These are phyloP conservation scores for Purpureocillium takamizusanense DNA, from an alignment of 2,329 filamentous ascomycete genomes.

Conservation along the genomic window DNA sequence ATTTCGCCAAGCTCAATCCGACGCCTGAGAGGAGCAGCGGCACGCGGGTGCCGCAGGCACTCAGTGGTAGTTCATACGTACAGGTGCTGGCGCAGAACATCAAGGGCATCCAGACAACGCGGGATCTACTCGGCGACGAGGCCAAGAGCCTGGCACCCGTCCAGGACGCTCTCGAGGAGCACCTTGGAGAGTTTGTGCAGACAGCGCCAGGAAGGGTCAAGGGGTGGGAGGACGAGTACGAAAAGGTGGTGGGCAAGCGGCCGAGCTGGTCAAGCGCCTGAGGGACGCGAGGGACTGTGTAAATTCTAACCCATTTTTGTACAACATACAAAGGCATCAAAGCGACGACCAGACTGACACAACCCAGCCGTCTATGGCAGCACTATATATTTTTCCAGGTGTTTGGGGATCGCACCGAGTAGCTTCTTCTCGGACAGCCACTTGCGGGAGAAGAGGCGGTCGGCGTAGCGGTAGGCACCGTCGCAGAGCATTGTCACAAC, in stretches of 20 bases:
- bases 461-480: slow-evolving; percentile 94
- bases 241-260: slow-evolving; percentile 15
- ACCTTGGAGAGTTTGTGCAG: slow-evolving; percentile 23
- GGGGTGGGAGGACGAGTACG: slow-evolving; percentile 15
- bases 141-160: slow-evolving; percentile 26
- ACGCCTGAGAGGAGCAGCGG: slow-evolving; percentile 6
- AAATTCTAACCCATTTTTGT: slow-evolving; percentile 14
- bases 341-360: background rate
- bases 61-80: slow-evolving; percentile 18
- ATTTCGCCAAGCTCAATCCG: slow-evolving; percentile 17
- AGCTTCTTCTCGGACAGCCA: slow-evolving; percentile 87
- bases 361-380: slow-evolving; percentile 47
- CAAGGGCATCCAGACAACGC: slow-evolving; percentile 34
- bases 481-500: slow-evolving; percentile 93
- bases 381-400: slow-evolving; percentile 89
- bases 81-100: slow-evolving; percentile 20
- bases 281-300: slow-evolving; percentile 8
- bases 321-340: slow-evolving; percentile 10
- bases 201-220: slow-evolving; percentile 6
- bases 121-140: slow-evolving; percentile 25
- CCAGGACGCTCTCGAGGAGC: slow-evolving; percentile 23
- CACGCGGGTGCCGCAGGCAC: slow-evolving; percentile 3
- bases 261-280: slow-evolving; percentile 15
- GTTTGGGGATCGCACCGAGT: slow-evolving; percentile 69
- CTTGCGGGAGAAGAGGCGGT: slow-evolving; percentile 81